Conservation (phyloP, 805 yeast genomes). For the Jamesozyma spencerorum region DNA sequence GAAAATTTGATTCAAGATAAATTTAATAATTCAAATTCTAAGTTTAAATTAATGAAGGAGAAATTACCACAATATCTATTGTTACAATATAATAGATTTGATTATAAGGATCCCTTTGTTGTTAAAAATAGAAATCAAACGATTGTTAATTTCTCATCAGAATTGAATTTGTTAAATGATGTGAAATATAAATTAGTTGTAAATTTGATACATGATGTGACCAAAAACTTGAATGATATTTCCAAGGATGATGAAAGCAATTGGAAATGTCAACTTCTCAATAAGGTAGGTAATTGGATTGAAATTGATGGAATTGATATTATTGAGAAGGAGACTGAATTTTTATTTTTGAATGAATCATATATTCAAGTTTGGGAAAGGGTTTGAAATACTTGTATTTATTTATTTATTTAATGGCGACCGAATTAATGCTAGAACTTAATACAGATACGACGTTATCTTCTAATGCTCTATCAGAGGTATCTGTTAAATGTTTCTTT, state of each 20-base stretch:
- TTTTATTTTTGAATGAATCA: slow-evolving; percentile 52
- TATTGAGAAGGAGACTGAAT: slow-evolving; percentile 41
- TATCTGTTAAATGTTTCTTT: slow-evolving; percentile 87
- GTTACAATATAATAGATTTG: slow-evolving; percentile 49
- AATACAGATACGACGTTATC: slow-evolving; percentile 81
- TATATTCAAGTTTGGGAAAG: slow-evolving; percentile 62
- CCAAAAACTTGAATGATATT: slow-evolving; percentile 7
- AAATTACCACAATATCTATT: slow-evolving; percentile 46
- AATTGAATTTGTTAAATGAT: slow-evolving; percentile 25
- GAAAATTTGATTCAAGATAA: slow-evolving; percentile 34
- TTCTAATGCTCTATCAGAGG: slow-evolving; percentile 78
- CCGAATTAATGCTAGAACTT: slow-evolving; percentile 82
- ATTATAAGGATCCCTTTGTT: slow-evolving; percentile 18
- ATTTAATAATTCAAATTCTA: slow-evolving; percentile 18
- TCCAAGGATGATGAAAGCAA: slow-evolving; percentile 28
- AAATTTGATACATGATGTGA: slow-evolving; percentile 37
- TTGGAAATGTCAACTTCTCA: slow-evolving; percentile 45
- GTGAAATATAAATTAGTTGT: slow-evolving; percentile 37
- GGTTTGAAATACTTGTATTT: slow-evolving; percentile 4
- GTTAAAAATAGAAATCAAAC: slow-evolving; percentile 47
- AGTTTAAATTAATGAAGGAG: slow-evolving; percentile 30
- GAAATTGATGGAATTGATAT: slow-evolving; percentile 47
- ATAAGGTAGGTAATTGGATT: slow-evolving; percentile 42
- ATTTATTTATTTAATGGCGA: slow-evolving; percentile 60
- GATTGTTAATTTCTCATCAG: slow-evolving; percentile 48